Base-by-base conservation (phyloP, 176 grass and related monocot species). In the Alloteropsis semialata region DNA sequence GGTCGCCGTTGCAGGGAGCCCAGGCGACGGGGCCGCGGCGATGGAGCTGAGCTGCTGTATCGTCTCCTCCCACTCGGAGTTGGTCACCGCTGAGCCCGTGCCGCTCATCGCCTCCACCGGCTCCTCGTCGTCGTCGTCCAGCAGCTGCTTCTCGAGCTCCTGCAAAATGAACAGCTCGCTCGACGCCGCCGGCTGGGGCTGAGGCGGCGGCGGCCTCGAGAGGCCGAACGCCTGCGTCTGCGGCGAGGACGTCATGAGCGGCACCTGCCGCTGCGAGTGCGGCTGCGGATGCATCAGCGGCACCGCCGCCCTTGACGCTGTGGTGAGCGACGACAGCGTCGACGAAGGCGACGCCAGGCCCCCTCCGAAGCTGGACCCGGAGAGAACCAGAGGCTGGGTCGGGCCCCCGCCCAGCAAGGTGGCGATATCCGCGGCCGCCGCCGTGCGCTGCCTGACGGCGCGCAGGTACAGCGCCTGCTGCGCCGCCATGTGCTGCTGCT, bases 131-230 rank as follows among this genome's bases (percentile, higher is more conserved):
- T 98, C 90, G 78, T 95, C 92, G 33, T 82, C 82, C 30, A 98
- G 70, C 44, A 98, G 91, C 65, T 92, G 88, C 76, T 94, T 92
- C 87, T 98, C 96, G 8, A 98, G 91, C 87, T 98, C 96, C 79
- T 91, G 82, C 32, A 98, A 69, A 51, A 80, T 78, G 84, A 94
- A 77, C 15, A 80, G 32, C 5, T 90, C 87, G 77, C 78, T 83
- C 5, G 41, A 69, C 4, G 69, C 19, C 2, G 77, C 33, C 1
- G 79, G 17, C 0, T 63, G 60, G 9, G 55, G 22, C 22, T 12
- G 57, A 6, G 81, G 28, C 25, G 71, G 18, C 25, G 57, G 32
- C 1, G 56, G 74, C 65, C 81, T 53, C 25, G 73, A 30, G 8
- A 78, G 5, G 11, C 75, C 81, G 33, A 79, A 25, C n/a, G 59